Evolutionary conservation across 2,329 filamentous ascomycete species (phyloP).

Genomic region (Epichloe coenophiala): DNA sequence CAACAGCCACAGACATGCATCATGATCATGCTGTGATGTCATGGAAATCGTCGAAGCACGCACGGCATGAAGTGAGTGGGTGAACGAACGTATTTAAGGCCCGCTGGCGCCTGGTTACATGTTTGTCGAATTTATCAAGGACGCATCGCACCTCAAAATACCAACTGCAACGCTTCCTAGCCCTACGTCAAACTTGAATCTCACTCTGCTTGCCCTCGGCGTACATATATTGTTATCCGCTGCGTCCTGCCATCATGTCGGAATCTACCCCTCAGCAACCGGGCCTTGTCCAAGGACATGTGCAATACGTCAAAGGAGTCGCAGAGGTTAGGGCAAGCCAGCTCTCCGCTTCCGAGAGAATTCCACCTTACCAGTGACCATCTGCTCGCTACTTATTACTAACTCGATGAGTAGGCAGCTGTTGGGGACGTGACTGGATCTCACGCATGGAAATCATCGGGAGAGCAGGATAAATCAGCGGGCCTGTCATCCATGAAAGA

Average conservation of each 20-base stretch:
- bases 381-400: background rate
- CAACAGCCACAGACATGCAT: background rate
- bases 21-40: constrained; percentile 1
- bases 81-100: constrained; percentile 5
- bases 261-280: constrained; percentile 26
- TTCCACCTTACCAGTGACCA: too few relatives aligned
- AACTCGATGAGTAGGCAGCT: constrained; percentile 28
- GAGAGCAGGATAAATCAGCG: constrained; percentile 48
- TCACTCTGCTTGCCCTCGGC: too few relatives aligned
- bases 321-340: constrained; percentile 37
- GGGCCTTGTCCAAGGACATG: constrained; percentile 49
- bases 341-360: background rate
- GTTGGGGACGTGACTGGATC: constrained; percentile 50
- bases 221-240: too few relatives aligned
- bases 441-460: constrained; percentile 48
- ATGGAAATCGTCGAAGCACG: constrained; percentile 7
- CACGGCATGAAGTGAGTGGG: constrained; percentile 4
- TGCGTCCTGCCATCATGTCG: background rate
- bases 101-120: constrained; percentile 12
- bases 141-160: background rate
- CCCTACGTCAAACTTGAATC: too few relatives aligned
- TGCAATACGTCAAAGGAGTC: constrained; percentile 55
- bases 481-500: constrained; percentile 50
- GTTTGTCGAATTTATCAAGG: background rate
- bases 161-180: too few relatives aligned